A percentile compares a stretch with the other conserved stretches of the same genome.
These are phyloP conservation scores for Microsporum ferrugineum DNA, from an alignment of 2,329 filamentous ascomycete genomes.

Conservation along the genomic window DNA sequence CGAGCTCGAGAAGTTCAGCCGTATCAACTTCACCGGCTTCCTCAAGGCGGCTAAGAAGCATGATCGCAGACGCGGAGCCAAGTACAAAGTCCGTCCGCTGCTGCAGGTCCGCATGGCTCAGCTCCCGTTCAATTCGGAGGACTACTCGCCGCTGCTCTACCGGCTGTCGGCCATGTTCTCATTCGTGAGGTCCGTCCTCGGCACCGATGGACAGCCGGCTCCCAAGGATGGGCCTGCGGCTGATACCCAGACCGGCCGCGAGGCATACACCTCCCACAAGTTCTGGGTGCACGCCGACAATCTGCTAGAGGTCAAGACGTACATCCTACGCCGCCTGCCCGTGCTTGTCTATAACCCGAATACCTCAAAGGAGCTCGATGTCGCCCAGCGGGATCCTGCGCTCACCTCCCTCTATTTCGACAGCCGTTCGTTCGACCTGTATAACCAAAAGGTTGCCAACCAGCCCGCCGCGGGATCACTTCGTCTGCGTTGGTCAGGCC, in stretches of 20 bases:
- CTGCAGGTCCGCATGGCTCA: slow-evolving; percentile 82
- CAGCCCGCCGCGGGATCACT: slow-evolving; percentile 67
- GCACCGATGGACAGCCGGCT: slow-evolving; percentile 35
- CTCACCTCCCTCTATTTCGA: slow-evolving; percentile 97
- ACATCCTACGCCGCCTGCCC: slow-evolving; percentile 80
- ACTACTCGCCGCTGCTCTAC: slow-evolving; percentile 81
- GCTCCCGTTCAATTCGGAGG: slow-evolving; percentile 88
- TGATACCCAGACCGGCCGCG: slow-evolving; percentile 41
- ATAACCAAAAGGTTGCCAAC: slow-evolving; percentile 71
- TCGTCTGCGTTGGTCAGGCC: slow-evolving; percentile 82
- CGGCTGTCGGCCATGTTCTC: slow-evolving; percentile 90
- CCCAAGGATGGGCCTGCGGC: slow-evolving; percentile 37
- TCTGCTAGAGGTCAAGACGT: slow-evolving; percentile 90
- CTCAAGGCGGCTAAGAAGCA: slow-evolving; percentile 99
- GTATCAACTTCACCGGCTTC: slow-evolving; percentile 94
- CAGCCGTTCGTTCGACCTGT: slow-evolving; percentile 72
- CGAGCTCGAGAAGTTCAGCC: slow-evolving; percentile 88
- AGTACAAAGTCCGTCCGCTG: slow-evolving; percentile 81
- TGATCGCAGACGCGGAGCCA: slow-evolving; percentile 76
- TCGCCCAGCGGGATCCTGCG: slow-evolving; percentile 65
- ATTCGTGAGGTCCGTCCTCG: slow-evolving; percentile 71
- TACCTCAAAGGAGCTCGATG: slow-evolving; percentile 67
- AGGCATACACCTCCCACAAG: slow-evolving; percentile 75
- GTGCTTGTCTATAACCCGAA: slow-evolving; percentile 88
- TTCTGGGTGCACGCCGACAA: slow-evolving; percentile 98